These are phyloP conservation scores for Haematococcus lacustris DNA, from an alignment of 139 green algal species.

Conservation along the genomic window DNA sequence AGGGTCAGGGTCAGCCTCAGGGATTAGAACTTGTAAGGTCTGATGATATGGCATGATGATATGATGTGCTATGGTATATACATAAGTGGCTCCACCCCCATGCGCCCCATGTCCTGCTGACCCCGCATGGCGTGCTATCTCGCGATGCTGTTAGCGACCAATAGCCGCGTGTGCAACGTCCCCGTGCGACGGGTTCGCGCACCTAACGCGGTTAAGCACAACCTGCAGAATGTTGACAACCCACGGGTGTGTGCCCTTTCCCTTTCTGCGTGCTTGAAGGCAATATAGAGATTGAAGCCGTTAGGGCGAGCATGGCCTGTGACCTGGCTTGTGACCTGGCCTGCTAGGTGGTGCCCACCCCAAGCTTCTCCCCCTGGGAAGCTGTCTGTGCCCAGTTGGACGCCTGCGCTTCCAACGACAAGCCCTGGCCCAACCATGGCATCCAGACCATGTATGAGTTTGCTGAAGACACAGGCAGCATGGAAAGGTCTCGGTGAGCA, in stretches of 20 bases:
- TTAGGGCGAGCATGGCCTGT: neutral
- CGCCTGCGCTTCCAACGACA: neutral
- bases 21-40: too few relatives aligned
- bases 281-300: neutral
- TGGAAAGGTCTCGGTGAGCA: conserved; percentile 50
- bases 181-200: too few relatives aligned
- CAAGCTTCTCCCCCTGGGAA: conserved; percentile 5
- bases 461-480: conserved; percentile 56
- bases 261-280: neutral
- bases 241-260: conserved; percentile 9
- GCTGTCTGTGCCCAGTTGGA: neutral
- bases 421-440: conserved; percentile 41
- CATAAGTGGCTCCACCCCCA: too few relatives aligned
- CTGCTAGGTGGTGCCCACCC: conserved; percentile 7
- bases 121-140: too few relatives aligned
- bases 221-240: conserved; percentile 19
- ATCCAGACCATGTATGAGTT: conserved; percentile 75
- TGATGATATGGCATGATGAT: too few relatives aligned
- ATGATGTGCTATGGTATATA: too few relatives aligned
- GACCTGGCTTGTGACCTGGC: neutral
- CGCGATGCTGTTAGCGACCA: too few relatives aligned
- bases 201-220: conserved; percentile 4
- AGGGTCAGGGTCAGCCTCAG: too few relatives aligned
- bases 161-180: too few relatives aligned
- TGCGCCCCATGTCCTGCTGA: too few relatives aligned